These are phyloP conservation scores for Royoungia palumana DNA, from an alignment of 768 basidiomycete genomes.

Conservation along the genomic window DNA sequence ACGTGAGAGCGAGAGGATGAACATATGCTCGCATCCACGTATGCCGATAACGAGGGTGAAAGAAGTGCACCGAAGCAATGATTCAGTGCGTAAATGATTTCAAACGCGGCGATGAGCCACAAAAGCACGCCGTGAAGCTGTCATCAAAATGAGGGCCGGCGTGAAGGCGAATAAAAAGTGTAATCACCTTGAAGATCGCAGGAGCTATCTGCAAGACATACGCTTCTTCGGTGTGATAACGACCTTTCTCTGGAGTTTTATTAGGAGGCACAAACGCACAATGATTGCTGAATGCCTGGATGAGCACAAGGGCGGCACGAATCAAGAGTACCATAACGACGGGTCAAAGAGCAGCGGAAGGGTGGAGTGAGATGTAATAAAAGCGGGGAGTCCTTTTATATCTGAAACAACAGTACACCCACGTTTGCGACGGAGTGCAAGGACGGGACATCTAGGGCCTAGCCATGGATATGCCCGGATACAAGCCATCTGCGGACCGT, in stretches of 20 bases:
- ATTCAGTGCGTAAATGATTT: constrained; percentile 43
- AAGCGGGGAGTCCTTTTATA: constrained; percentile 18
- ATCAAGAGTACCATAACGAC: constrained; percentile 42
- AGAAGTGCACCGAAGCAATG: constrained; percentile 27
- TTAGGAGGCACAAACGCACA: constrained; percentile 56
- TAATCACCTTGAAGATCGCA: constrained; percentile 48
- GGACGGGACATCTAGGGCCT: not conserved
- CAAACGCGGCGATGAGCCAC: constrained; percentile 49
- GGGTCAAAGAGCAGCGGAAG: not conserved
- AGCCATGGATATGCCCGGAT: not conserved
- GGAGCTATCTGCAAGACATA: constrained; percentile 56
- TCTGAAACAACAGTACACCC: not conserved
- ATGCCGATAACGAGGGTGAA: constrained; percentile 34
- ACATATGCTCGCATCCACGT: constrained; percentile 34
- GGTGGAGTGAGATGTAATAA: not conserved
- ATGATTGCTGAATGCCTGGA: constrained; percentile 51
- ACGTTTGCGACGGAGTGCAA: constrained; percentile 2
- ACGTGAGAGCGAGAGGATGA: constrained; percentile 22
- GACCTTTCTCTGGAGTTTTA: constrained; percentile 45
- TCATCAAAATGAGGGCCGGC: not conserved
- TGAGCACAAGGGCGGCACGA: constrained; percentile 44
- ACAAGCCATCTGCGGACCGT: too few relatives aligned
- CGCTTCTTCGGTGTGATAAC: constrained; percentile 53
- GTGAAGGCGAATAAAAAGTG: not conserved
- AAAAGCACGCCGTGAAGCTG: constrained; percentile 50